Base-by-base conservation (phyloP, 345 rosid species). In the Ricinus communis region DNA sequence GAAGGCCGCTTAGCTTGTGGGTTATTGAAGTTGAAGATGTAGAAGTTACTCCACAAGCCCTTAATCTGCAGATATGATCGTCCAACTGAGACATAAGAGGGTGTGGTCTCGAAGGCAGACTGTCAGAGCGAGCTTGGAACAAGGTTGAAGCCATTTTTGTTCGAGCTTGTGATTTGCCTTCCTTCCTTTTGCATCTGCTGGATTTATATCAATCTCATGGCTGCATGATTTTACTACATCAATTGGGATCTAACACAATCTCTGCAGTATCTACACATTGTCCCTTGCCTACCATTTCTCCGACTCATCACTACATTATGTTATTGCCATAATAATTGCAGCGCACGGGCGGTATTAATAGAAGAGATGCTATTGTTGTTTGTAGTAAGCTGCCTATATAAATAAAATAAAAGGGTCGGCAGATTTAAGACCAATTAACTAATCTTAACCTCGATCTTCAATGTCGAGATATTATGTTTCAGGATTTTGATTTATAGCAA, bases 101-200 rank as follows among this genome's bases (percentile, higher is more conserved):
- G 69, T 87, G 88, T 41, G 76, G 74, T 45, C 74, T 79, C 4
- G 80, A 72, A 15, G 84, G 89, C 55, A 76, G 73, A 69, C 86
- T 84, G 71, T 81, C 80, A 2, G 91, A 87, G 2, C 91, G 78
- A 68, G 68, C 14, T 59, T 85, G 91, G 74, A 12, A 80, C 55
- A 78, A 73, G n/a, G 74, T 31, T 25, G 40, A 13, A 8, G 79
- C 73, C 88, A 85, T 82, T 60, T 65, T 55, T 60, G 5, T 66
- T 62, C 56, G 22, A 33, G 38, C 2, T 65, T 3, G 7, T 2
- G 24, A 27, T 12, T 47, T 58, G 38, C 28, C 28, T 28, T 62
- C 56, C 62, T 54, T 55, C 1, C 51, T 16, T 58, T 22, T 56
- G 36, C 24, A 49, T 28, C 51, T 41, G 38, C 51, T 7, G 24